Conservation (phyloP, 768 basidiomycete species). For the Melanogaster broomeanus region DNA sequence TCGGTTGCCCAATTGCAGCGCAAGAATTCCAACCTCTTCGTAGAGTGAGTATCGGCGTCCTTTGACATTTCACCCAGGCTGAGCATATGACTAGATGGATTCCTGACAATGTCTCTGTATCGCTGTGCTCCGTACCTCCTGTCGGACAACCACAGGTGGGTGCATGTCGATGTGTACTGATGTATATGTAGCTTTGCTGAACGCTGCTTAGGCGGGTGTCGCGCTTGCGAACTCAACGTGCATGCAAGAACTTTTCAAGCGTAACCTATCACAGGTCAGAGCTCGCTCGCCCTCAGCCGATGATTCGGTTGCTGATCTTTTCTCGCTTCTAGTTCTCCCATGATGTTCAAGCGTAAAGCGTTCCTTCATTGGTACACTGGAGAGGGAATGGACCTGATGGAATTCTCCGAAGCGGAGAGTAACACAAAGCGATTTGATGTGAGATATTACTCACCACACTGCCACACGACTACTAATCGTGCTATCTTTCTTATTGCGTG, state of each 20-base stretch:
- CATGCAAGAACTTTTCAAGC: conserved; percentile 84
- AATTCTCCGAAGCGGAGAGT: conserved; percentile 88
- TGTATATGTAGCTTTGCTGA: conserved; percentile 7
- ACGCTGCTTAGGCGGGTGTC: conserved; percentile 54
- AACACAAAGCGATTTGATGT: conserved; percentile 82
- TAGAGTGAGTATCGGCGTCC: conserved; percentile 56
- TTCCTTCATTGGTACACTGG: conserved; percentile 92
- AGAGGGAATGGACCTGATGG: conserved; percentile 86
- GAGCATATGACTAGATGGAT: conserved; percentile 62
- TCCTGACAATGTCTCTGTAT: conserved; percentile 86
- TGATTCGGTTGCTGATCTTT: conserved; percentile 1
- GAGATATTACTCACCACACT: conserved; percentile 32
- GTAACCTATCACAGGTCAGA: conserved; percentile 62
- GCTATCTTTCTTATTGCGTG: conserved; percentile 1
- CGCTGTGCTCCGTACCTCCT: conserved; percentile 80
- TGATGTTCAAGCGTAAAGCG: conserved; percentile 83
- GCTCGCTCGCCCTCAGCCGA: background rate
- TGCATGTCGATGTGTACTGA: conserved; percentile 3
- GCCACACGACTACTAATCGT: conserved; percentile 5
- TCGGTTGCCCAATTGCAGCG: conserved; percentile 73
- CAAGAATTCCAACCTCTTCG: conserved; percentile 74
- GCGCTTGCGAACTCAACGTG: conserved; percentile 78
- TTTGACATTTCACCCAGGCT: background rate
- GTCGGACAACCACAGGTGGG: conserved; percentile 72
- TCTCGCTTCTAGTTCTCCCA: conserved; percentile 53